Evolutionary conservation across 768 basidiomycete genomes (phyloP), one percentile per base, ranked within the genome.

Genomic region (Boletellus ananas): DNA sequence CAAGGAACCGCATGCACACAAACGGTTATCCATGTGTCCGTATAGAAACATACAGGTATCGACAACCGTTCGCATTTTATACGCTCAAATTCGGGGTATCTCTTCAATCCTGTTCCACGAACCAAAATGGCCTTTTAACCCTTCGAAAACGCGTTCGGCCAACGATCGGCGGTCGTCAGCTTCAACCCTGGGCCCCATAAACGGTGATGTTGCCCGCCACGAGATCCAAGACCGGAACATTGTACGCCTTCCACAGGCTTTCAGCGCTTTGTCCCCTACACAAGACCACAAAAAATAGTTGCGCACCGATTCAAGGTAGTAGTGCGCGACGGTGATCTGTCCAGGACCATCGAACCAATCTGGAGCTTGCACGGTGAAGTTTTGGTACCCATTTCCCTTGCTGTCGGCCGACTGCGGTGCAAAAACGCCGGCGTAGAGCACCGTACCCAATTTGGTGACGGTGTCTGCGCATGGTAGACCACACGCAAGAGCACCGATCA

Each of bases 251-350:
- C 4, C 25, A 29, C 12, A 6, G 4, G 7, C 20, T 13, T 23
- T 59, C 51, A 61, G 39, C 20, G 35, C 13, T 8, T 2, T 7
- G 13, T 37, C 35, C 6, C 33, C 14, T 20, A 23, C 4, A 23
- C 18, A 16, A 8, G 20, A 4, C 29, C 29, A 29, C 8, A 11
- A 25, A 48, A 13, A 14, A 20, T 5, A 16, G 16, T 36, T 14
- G 39, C 52, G 13, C 34, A 63, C 64, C n/a, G 43, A 45, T 1
- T 3, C 0, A 4, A 49, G 9, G 29, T 33, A 47, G 18, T 51
- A 25, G 34, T 36, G 48, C 16, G 36, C 52, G 4, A 54, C 13
- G 1, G 0, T 34, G 18, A 64, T 0, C 11, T 38, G 17, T 16
- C 0, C 27, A 7, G 1, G 11, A 16, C 61, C 58, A 1, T 23